These are phyloP conservation scores for Canariomyces notabilis DNA, from an alignment of 2,329 filamentous ascomycete genomes.

Conservation along the genomic window DNA sequence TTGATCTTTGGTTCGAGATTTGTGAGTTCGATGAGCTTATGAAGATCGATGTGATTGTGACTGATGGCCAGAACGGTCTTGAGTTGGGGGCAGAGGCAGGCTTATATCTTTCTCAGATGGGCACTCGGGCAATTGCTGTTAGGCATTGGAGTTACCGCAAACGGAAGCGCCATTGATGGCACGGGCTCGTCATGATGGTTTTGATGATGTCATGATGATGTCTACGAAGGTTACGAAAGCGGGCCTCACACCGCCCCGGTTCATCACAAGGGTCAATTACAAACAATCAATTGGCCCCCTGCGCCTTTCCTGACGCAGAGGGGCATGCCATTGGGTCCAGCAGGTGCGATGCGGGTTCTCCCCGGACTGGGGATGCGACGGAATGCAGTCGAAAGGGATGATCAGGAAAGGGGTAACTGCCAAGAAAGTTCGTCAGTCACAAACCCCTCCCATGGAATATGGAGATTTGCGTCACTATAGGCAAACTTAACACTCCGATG, in stretches of 20 bases:
- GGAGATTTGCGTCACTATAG: background rate
- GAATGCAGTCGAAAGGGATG: background rate
- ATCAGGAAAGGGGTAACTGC: background rate
- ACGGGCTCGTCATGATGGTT: background rate
- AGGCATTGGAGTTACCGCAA: background rate
- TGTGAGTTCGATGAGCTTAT: background rate
- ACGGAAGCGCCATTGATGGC: background rate
- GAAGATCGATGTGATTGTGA: background rate
- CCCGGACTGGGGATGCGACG: too few relatives aligned
- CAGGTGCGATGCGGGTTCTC: too few relatives aligned
- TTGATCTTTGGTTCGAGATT: background rate
- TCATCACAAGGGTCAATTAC: background rate
- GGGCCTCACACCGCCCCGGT: too few relatives aligned
- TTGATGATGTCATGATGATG: background rate
- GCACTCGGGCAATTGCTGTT: background rate
- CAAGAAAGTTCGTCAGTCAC: background rate
- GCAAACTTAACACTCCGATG: background rate
- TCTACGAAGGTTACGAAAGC: background rate
- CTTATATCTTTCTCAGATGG: background rate
- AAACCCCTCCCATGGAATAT: background rate
- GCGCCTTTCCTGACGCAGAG: too few relatives aligned
- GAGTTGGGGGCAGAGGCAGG: background rate
- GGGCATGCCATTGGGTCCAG: too few relatives aligned
- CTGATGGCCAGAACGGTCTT: background rate
- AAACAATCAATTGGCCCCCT: background rate